phyloP scores from a whole-genome alignment of 2,329 filamentous ascomycete species.

The Aschersonia sp. region DNA sequence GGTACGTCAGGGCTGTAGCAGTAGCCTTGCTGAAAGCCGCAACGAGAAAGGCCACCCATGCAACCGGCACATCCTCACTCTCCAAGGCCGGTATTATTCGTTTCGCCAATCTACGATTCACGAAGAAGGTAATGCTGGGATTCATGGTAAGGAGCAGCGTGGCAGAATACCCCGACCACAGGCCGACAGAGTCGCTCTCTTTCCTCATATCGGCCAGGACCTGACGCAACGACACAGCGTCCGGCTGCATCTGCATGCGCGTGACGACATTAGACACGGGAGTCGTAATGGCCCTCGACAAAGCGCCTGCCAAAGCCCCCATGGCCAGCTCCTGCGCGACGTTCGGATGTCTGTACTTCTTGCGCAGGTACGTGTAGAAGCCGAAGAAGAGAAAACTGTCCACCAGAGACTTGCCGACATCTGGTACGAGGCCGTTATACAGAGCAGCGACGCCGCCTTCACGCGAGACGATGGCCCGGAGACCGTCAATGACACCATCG shows the following conservation, averaged over 20 bases:
- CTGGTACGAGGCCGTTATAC: slow-evolving; percentile 50
- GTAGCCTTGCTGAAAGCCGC: slow-evolving; percentile 69
- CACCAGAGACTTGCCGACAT: slow-evolving; percentile 51
- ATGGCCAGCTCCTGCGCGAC: slow-evolving; percentile 60
- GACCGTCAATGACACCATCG: slow-evolving; percentile 51
- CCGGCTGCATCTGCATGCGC: slow-evolving; percentile 57
- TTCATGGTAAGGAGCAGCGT: slow-evolving; percentile 70
- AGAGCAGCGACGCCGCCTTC: slow-evolving; percentile 61
- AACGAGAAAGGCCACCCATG: slow-evolving; percentile 28
- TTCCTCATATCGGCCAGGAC: slow-evolving; percentile 49
- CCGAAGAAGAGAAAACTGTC: slow-evolving; percentile 83
- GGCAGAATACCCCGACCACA: slow-evolving; percentile 84
- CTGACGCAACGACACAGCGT: slow-evolving; percentile 29
- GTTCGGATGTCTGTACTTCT: slow-evolving; percentile 31
- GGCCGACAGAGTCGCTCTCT: slow-evolving; percentile 59
- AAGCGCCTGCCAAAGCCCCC: slow-evolving; percentile 59
- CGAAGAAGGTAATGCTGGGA: slow-evolving; percentile 71
- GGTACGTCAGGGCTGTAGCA: slow-evolving; percentile 68
- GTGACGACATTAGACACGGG: slow-evolving; percentile 74
- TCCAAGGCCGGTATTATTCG: slow-evolving; percentile 36
- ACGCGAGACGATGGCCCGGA: slow-evolving; percentile 52
- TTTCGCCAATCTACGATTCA: slow-evolving; percentile 59
- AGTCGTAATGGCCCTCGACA: slow-evolving; percentile 62
- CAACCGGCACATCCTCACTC: slow-evolving; percentile 22
- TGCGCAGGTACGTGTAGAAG: slow-evolving; percentile 48